Evolutionary conservation across 2,329 filamentous ascomycete genomes (phyloP), one percentile per base, ranked within the genome.

Genomic region (Acrocalymma vagum): DNA sequence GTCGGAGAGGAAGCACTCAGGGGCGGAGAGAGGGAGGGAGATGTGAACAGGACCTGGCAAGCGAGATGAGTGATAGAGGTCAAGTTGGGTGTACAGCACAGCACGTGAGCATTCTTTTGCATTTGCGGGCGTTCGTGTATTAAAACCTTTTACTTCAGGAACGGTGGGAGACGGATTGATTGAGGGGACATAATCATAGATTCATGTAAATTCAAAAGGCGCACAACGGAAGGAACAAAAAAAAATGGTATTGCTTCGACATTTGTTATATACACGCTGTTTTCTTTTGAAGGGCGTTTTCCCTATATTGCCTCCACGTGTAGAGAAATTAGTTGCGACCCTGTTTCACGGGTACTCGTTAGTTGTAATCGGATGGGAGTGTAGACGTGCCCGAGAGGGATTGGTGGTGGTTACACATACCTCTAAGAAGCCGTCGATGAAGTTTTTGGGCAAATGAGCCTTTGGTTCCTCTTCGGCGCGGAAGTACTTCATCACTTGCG

Each of bases 401-500:
- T n/a, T n/a, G n/a, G n/a, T n/a, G n/a, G n/a, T n/a, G n/a, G n/a
- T n/a, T 5, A 7, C 5, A 42, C 83, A 69, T 76, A 92, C 94
- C 88, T 97, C 90, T 63, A 99, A 78, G 78, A 99, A 99, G 33
- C 90, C 90, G 60, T 85, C 82, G 77, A 99, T 95, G 77, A 99
- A 99, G 78, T 83, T 94, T 62, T 84, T 84, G 25, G 93, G 93
- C 73, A 96, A 75, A 69, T 83, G 84, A 60, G 83, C 79, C 56
- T 78, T 90, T 71, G 79, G 87, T 71, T 84, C 90, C 78, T 84
- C 90, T 72, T 97, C 92, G 61, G 85, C 81, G 69, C 92, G 85
- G 81, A 97, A 99, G 75, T 96, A 99, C 63, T 94, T 91, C 82
- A 99, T 90, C 59, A 99, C 82, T 72, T 99, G 94, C 52, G 88